Evolutionary conservation across 106 monocot species (phyloP).

Genomic region (Dendrobium catenatum): DNA sequence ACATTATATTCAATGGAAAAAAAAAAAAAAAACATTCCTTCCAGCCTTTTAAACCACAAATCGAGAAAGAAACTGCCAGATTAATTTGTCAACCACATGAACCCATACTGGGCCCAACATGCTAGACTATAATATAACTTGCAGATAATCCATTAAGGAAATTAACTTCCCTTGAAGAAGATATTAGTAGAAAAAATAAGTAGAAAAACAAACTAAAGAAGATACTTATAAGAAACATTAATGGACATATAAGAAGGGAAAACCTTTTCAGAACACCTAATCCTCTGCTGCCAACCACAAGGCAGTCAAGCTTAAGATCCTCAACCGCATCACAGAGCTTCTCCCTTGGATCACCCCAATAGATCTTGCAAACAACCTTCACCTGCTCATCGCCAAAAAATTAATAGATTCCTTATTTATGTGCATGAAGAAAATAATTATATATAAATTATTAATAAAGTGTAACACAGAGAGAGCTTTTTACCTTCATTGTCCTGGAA

Average conservation of each 20-base stretch:
- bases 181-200: no score
- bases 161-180: no score
- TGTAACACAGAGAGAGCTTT: background rate
- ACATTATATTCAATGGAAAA: no score
- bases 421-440: background rate
- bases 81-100: no score
- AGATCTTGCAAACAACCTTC: slow-evolving; percentile 54
- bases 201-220: background rate
- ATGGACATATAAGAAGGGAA: no score
- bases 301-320: slow-evolving; percentile 56
- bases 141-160: no score
- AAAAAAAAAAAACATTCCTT: no score
- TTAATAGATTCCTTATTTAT: background rate
- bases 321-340: slow-evolving; percentile 49
- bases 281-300: slow-evolving; percentile 78
- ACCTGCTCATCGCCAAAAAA: slow-evolving; percentile 19
- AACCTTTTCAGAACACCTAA: slow-evolving; percentile 50
- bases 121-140: no score
- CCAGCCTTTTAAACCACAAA: no score
- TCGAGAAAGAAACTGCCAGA: no score
- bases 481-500: slow-evolving; percentile 52
- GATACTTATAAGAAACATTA: background rate
- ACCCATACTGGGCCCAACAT: no score
- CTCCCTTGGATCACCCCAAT: slow-evolving; percentile 91
- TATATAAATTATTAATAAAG: background rate